Base-by-base conservation (phyloP, 495 filamentous ascomycete species). In the Trichoderma asperelloides region DNA sequence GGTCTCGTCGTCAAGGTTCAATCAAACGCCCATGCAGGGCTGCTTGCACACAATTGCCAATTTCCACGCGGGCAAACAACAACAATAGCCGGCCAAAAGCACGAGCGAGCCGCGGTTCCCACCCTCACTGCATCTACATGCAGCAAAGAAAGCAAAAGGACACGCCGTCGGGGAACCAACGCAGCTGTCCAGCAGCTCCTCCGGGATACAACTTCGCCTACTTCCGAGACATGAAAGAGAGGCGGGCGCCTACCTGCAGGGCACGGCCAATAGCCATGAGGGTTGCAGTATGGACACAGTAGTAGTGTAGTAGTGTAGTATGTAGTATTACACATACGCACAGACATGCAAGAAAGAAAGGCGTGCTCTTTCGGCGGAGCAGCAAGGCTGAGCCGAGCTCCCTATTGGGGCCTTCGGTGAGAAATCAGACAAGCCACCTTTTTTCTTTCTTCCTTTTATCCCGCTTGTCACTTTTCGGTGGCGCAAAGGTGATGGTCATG, bases 231-330 rank as follows among this genome's bases (percentile, higher is more conserved):
- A 55, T 1, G n/a, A 25, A 25, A 55, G 49, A 23, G 6, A 57
- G 27, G 27, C 55, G 55, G 55, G 55, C 55, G 55, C 55, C 16
- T 60, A 60, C 13, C 25, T 60, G 55, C 55, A 33, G 55, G 55
- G 2, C 8, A 28, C 25, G 12, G 23, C 55, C 55, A 60, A 60
- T n/a, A 25, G 55, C 23, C 55, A 60, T 23, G 4, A 27, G 27
- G 23, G 23, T 60, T 60, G 8, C 55, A 60, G n/a, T 25, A 3
- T 55, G n/a, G 8, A 55, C 49, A 11, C 11, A 55, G 0, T 25
- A 55, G 12, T 45, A 12, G 12, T 45, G 9, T 43, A 16, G 11
- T 11, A 7, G 4, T 18, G 2, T 25, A 21, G 47, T 9, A 21
- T 1, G 47, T 9, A 51, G 43, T 15, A 18, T 37, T 37, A 37